Base-by-base conservation (phyloP, 164 flowering plant species). In the Pachysandra terminalis region DNA sequence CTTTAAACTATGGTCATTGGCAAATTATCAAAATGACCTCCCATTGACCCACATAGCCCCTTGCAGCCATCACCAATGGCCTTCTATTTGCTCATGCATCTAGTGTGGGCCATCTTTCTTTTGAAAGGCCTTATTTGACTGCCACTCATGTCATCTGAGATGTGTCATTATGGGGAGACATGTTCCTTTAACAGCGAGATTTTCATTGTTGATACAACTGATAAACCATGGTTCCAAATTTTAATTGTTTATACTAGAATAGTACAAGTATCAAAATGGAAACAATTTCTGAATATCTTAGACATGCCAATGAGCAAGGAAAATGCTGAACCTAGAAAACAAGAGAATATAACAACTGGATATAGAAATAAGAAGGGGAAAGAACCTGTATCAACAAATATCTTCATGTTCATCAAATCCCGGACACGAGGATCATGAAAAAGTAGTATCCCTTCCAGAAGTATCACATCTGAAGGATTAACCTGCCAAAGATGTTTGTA, bases 321-420 rank as follows among this genome's bases (percentile, higher is more conserved):
- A 3, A 32, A 32, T 32, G 37, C 37, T 22, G 37, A 66, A 63
- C 19, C 56, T 67, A 27, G 25, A 8, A 61, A 23, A 25, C 9
- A 40, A n/a, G 19, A 23, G 59, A 65, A 45, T 23, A 61, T 32
- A 37, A 32, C 26, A 59, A 26, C 17, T 16, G 26, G 26, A 54
- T 49, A 52, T 22, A 61, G 45, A 5, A 65, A 12, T 54, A 22
- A 56, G 37, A 58, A 51, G 68, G 63, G 52, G 59, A n/a, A n/a
- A 54, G 68, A 84, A 95, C 98, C 98, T 90, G 96, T 87, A 85
- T 91, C 97, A 72, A 95, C 98, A 82, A 95, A 95, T 74, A 95
- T 89, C 88, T 95, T 95, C 98, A 95, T 95, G 74, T 89, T 95
- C 96, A 92, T 84, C 82, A 89, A 76, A 24, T 86, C 91, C 22